phyloP scores from a whole-genome alignment of 1,284 basidiomycete species.

The Trametes versicolor region DNA sequence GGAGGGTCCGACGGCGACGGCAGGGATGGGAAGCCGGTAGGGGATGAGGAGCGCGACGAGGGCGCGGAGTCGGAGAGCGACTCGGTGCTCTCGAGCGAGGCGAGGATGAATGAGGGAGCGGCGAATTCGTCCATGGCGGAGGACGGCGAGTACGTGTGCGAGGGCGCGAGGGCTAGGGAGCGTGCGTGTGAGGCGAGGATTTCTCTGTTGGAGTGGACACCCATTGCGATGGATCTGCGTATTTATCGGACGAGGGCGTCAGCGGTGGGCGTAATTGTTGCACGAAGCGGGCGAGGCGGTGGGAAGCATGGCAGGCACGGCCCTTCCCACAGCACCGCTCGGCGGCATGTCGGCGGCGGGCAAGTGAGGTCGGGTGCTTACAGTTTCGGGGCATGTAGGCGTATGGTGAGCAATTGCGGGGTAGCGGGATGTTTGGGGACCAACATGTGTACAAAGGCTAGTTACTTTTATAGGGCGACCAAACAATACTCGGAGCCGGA shows the following conservation, averaged over 20 bases:
- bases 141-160: background rate
- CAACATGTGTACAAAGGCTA: background rate
- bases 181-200: background rate
- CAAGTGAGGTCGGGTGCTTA: background rate
- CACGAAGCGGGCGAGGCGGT: background rate
- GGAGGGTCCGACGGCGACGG: background rate
- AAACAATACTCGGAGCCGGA: background rate
- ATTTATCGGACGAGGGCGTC: background rate
- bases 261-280: background rate
- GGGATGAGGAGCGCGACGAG: background rate
- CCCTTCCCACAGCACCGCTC: no score
- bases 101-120: slow-evolving; percentile 1
- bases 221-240: background rate
- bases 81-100: background rate
- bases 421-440: background rate
- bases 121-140: slow-evolving; percentile 5
- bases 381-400: background rate
- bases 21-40: background rate
- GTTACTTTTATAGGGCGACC: background rate
- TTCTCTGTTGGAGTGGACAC: background rate
- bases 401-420: background rate
- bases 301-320: background rate
- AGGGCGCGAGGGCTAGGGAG: background rate
- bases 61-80: background rate
- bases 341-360: no score